phyloP scores from a whole-genome alignment of 192 early-diverging fungal genomes.

The Phycomyces nitens region DNA sequence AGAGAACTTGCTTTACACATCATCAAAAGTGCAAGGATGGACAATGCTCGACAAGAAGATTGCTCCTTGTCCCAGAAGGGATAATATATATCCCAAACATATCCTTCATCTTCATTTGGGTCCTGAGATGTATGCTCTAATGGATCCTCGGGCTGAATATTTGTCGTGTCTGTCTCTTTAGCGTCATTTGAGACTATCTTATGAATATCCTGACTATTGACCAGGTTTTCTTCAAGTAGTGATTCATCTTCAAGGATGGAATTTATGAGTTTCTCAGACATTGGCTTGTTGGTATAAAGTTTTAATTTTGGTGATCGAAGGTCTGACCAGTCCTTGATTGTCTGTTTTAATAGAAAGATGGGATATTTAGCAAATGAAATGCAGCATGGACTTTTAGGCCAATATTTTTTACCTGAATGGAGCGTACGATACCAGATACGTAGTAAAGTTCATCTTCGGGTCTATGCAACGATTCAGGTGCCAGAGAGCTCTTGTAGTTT shows the following conservation, averaged over 20 bases:
- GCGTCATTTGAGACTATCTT: too few species aligned
- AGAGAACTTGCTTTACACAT: neutral
- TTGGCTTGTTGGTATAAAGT: too few species aligned
- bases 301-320: too few species aligned
- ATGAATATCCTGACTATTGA: too few species aligned
- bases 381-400: too few species aligned
- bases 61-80: neutral
- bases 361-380: too few species aligned
- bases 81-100: neutral
- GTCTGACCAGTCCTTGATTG: too few species aligned
- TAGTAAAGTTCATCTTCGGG: neutral
- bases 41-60: neutral
- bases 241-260: too few species aligned
- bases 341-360: too few species aligned
- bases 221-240: too few species aligned
- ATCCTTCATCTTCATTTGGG: neutral
- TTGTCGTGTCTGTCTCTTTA: too few species aligned
- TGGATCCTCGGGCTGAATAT: neutral
- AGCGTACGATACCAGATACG: neutral
- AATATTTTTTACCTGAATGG: neutral
- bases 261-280: too few species aligned
- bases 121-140: neutral
- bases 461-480: neutral
- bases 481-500: neutral
- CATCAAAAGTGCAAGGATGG: neutral